Conservation (phyloP, 805 yeast species). For the Limtongia smithiae region DNA sequence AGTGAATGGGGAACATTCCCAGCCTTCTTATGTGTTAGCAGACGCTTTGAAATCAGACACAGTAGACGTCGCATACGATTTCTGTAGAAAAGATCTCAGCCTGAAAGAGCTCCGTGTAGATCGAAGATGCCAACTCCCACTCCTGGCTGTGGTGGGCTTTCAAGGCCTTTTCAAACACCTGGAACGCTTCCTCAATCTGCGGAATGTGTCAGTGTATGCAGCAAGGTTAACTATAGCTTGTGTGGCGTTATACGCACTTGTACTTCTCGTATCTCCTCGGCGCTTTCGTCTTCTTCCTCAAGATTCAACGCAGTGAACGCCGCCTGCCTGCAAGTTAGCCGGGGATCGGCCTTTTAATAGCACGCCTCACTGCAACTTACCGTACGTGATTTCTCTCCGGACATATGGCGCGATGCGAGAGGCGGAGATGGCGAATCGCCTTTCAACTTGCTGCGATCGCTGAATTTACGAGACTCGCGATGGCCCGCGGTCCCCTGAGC, state of each 20-base stretch:
- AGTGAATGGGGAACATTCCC: constrained; percentile 58
- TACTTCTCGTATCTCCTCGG: constrained; percentile 83
- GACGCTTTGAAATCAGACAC: constrained; percentile 11
- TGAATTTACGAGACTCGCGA: too few species aligned
- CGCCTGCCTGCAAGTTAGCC: constrained; percentile 13
- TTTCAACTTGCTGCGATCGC: too few species aligned
- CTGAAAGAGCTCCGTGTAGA: constrained; percentile 61
- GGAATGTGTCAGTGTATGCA: neutral
- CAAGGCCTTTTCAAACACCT: constrained; percentile 68
- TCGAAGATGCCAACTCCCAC: constrained; percentile 48
- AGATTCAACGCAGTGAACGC: constrained; percentile 73
- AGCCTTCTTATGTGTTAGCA: constrained; percentile 2
- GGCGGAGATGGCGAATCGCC: too few species aligned
- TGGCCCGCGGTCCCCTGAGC: too few species aligned
- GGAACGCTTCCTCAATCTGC: constrained; percentile 72
- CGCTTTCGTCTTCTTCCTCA: constrained; percentile 61
- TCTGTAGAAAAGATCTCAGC: constrained; percentile 59
- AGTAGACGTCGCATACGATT: constrained; percentile 10
- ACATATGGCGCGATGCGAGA: too few species aligned
- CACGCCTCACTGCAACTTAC: too few species aligned
- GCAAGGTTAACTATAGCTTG: neutral
- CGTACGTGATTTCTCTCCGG: too few species aligned
- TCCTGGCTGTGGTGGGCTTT: constrained; percentile 51
- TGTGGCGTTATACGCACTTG: constrained; percentile 45
- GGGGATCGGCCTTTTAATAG: too few species aligned